Evolutionary conservation across 1,284 basidiomycete species (phyloP).

Genomic region (Gymnopus androsaceus): DNA sequence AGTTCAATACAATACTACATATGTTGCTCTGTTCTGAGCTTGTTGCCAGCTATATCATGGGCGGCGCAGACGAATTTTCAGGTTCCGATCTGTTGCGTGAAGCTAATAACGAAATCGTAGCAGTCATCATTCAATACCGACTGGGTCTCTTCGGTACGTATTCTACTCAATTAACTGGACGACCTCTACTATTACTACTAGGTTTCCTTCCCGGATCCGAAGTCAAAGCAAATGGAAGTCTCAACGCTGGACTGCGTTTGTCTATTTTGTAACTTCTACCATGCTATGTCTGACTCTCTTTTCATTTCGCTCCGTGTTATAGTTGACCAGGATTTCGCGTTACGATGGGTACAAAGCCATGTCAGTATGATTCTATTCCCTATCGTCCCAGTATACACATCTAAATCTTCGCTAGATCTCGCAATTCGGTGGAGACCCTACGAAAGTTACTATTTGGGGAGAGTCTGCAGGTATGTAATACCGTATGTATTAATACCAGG

Average conservation of each 20-base stretch:
- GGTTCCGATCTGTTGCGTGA: slow-evolving; percentile 24
- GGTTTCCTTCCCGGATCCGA: slow-evolving; percentile 25
- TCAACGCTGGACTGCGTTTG: slow-evolving; percentile 32
- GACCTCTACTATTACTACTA: background rate
- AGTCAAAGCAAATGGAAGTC: slow-evolving; percentile 26
- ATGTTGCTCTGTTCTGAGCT: background rate
- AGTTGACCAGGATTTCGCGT: slow-evolving; percentile 34
- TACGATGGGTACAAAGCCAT: slow-evolving; percentile 34
- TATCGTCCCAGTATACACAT: background rate
- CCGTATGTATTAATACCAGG: background rate
- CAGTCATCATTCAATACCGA: slow-evolving; percentile 27
- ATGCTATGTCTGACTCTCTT: background rate
- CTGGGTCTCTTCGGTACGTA: slow-evolving; percentile 23
- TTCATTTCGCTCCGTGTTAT: background rate
- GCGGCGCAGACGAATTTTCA: slow-evolving; percentile 15
- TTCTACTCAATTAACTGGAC: background rate
- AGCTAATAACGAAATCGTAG: slow-evolving; percentile 21
- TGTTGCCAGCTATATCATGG: slow-evolving; percentile 18
- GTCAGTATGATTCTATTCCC: slow-evolving; percentile 18
- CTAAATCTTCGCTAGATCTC: slow-evolving; percentile 19
- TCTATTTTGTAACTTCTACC: background rate
- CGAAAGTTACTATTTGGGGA: slow-evolving; percentile 35
- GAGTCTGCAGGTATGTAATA: slow-evolving; percentile 31
- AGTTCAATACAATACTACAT: slow-evolving; percentile 23
- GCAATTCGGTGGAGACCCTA: slow-evolving; percentile 33